Base-by-base conservation (phyloP, 140 eudicot genomes). In the Cichorium intybus region DNA sequence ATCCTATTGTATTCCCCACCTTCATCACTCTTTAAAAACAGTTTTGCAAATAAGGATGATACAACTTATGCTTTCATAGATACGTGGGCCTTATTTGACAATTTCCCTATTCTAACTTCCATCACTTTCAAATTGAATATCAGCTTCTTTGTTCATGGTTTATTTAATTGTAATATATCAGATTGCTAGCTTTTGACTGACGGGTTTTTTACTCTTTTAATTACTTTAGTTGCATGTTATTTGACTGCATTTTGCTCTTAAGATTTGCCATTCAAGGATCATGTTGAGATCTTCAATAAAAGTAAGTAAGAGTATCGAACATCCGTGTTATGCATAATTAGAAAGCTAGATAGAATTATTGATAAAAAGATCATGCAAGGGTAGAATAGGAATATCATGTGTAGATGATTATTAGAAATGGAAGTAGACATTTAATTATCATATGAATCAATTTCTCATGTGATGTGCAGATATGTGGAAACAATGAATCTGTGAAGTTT, bases 401-500 rank as follows among this genome's bases (percentile, higher is more conserved):
- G n/a, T n/a, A n/a, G n/a, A n/a, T n/a, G n/a, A n/a, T n/a, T n/a
- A n/a, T n/a, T n/a, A n/a, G n/a, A n/a, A n/a, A n/a, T n/a, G n/a
- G n/a, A n/a, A n/a, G n/a, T n/a, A n/a, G n/a, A n/a, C n/a, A n/a
- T n/a, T n/a, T n/a, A n/a, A n/a, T n/a, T n/a, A n/a, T n/a, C n/a
- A n/a, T n/a, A n/a, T n/a, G n/a, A n/a, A n/a, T n/a, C n/a, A n/a
- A n/a, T 37, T 57, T 37, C 11, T 10, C 5, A 70, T 56, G 55
- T 77, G 22, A 64, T 72, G 4, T 66, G 80, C 97, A 94, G 99
- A 77, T 94, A 56, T 94, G 97, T 75, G 97, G 99, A 57, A 94
- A 94, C 75, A 55, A 61, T 41, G 85, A 84, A 66, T 71, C 87
- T 27, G 97, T 94, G 64, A 76, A 86, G 68, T 61, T 76, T 53